phyloP scores from a whole-genome alignment of 352 stramenopile species.

The Thalassiosira allenii region DNA sequence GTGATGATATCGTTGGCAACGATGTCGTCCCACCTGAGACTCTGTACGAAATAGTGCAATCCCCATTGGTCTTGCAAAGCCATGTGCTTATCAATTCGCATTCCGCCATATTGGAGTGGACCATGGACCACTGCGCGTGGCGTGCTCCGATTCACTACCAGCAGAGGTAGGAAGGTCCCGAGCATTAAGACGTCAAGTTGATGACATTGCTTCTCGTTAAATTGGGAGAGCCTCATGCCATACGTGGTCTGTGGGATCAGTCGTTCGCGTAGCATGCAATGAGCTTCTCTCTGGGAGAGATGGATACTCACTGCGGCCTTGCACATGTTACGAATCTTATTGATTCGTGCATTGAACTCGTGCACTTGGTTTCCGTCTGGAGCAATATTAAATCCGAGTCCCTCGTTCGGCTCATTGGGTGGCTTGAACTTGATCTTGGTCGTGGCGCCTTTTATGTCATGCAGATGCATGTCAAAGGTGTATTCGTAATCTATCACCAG shows the following conservation, averaged over 20 bases:
- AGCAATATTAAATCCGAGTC: slow-evolving; percentile 1
- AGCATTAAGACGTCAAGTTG: neutral
- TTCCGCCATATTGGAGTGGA: slow-evolving; percentile 1
- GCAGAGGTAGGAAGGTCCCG: slow-evolving; percentile 7
- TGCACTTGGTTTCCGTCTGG: slow-evolving; percentile 17
- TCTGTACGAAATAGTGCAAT: slow-evolving; percentile 9
- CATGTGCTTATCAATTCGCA: neutral
- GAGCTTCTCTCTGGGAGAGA: neutral
- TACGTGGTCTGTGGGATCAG: slow-evolving; percentile 3
- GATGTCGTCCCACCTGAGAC: neutral
- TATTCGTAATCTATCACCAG: neutral
- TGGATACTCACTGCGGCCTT: neutral
- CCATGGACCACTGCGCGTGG: neutral
- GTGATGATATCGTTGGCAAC: slow-evolving; percentile 1
- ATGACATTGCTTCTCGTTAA: slow-evolving; percentile 13
- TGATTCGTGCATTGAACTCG: neutral
- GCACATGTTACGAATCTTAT: neutral
- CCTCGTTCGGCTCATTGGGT: slow-evolving; percentile 17
- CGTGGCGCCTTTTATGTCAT: neutral
- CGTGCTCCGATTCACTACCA: slow-evolving; percentile 25
- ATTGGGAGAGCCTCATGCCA: neutral
- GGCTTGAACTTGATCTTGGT: neutral
- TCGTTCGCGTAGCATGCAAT: neutral
- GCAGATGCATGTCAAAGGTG: neutral
- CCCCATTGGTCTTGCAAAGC: slow-evolving; percentile 7